phyloP scores from a whole-genome alignment of 2,329 filamentous ascomycete species.

The Cadophora sp. region DNA sequence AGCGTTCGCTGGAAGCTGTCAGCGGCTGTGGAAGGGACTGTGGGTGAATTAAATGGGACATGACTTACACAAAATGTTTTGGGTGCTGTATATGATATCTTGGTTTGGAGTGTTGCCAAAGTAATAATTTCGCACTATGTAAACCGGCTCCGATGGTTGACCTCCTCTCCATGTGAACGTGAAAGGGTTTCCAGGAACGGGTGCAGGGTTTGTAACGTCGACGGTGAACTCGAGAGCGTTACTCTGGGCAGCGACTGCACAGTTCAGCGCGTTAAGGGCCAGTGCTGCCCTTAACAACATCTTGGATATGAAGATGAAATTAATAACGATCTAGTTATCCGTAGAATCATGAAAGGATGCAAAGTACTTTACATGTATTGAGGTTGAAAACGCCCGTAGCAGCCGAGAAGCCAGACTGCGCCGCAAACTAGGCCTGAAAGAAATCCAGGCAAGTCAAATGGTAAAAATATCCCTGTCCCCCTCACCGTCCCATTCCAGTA shows the following conservation, averaged over 20 bases:
- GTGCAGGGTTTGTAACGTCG: constrained; percentile 21
- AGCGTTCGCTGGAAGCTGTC: constrained; percentile 24
- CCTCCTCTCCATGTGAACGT: constrained; percentile 31
- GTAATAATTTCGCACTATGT: constrained; percentile 28
- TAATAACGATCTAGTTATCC: no score
- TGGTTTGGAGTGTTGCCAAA: constrained; percentile 20
- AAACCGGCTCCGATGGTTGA: constrained; percentile 23
- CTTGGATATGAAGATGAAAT: not conserved
- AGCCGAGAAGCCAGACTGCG: no score
- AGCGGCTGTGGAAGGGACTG: not conserved
- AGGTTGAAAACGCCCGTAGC: no score
- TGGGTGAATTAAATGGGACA: not conserved
- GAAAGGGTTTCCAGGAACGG: constrained; percentile 27
- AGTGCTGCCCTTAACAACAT: not conserved
- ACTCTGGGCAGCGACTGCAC: not conserved
- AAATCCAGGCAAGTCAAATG: no score
- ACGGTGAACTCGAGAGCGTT: constrained; percentile 18
- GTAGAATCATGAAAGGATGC: not conserved
- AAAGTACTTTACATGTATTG: not conserved
- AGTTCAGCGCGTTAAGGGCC: not conserved
- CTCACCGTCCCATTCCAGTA: no score
- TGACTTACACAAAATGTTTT: constrained; percentile 28
- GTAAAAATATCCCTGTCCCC: no score
- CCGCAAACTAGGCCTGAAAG: no score
- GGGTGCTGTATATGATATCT: constrained; percentile 24